Base-by-base conservation (phyloP, 768 basidiomycete genomes). In the Pholiota conissans region DNA sequence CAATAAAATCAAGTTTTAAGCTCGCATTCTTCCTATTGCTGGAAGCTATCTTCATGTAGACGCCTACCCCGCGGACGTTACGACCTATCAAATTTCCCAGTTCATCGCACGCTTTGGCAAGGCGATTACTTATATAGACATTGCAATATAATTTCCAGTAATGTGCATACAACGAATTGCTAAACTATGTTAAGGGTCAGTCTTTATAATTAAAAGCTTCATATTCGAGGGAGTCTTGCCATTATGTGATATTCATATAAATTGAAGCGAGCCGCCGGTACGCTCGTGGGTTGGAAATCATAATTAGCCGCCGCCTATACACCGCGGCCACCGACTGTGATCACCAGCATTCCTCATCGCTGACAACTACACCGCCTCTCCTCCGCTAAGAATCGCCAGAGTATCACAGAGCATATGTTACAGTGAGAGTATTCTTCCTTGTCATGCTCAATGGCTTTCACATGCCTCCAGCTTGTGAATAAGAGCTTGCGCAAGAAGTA, bases 301-400 rank as follows among this genome's bases (percentile, higher is more conserved):
- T 24, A 22, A 16, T 47, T n/a, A 22, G 22, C 7, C 26, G 20
- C 42, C 53, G 53, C 53, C n/a, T 54, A 29, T 47, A 32, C 53
- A 32, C 53, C 53, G 53, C 53, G 35, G 42, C 34, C 40, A 37
- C n/a, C 29, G 27, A 24, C 42, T 30, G 20, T 20, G 20, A 29
- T 30, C 42, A 45, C 22, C 53, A 54, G 20, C 10, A 26, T 3
- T 27, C 42, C n/a, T 54, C 28, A 42, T 54, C 40, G 20, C 37
- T 39, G 42, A 46, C 18, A 10, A 24, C 40, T 46, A 46, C 42
- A 37, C 53, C 53, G 53, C 40, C 42, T 54, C 53, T 32, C 42
- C 53, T 46, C 53, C 53, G 40, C 53, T 40, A 40, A 18, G 3
- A 46, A 5, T 14, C 40, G 18, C 24, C 50, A 20, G 10, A 29